Percentiles rank a stretch among this genome's conserved stretches.
These are phyloP conservation scores for Macroventuria anomochaeta DNA, from an alignment of 2,329 filamentous ascomycete species.

Conservation along the genomic window DNA sequence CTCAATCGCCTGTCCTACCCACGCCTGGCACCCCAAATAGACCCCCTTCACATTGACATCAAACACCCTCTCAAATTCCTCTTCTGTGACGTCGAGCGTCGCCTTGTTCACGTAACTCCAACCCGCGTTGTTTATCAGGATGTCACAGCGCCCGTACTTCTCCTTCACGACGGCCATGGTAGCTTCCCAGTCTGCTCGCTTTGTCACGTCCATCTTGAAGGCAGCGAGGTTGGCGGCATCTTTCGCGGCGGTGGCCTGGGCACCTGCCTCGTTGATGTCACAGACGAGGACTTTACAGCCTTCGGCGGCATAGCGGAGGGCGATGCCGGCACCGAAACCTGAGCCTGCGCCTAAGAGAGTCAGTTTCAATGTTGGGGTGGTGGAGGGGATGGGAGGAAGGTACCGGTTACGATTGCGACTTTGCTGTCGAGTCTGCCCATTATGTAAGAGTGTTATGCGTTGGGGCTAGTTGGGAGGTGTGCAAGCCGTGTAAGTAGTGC, in stretches of 20 bases:
- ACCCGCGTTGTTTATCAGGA: conserved; percentile 68
- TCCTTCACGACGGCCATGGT: conserved; percentile 61
- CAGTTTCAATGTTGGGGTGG: conserved; percentile 4
- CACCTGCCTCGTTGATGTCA: conserved; percentile 64
- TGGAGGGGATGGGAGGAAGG: conserved; percentile 16
- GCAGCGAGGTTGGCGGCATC: conserved; percentile 45
- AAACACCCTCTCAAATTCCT: conserved; percentile 71
- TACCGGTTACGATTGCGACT: conserved; percentile 64
- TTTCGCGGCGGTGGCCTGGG: conserved; percentile 57
- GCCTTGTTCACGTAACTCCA: conserved; percentile 62
- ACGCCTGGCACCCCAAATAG: conserved; percentile 65
- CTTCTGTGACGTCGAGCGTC: conserved; percentile 68
- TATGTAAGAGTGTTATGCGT: conserved; percentile 13
- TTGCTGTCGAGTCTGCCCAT: conserved; percentile 59
- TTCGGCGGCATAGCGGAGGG: conserved; percentile 64
- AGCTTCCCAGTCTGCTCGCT: conserved; percentile 58
- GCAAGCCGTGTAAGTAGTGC: not conserved
- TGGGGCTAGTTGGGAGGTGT: not conserved
- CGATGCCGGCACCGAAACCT: conserved; percentile 70
- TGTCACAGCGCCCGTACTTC: conserved; percentile 64
- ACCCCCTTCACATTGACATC: conserved; percentile 73
- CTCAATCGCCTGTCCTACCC: conserved; percentile 67
- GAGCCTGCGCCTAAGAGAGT: conserved; percentile 59
- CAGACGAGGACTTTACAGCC: conserved; percentile 68
- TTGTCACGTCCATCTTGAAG: conserved; percentile 60